Base-by-base conservation (phyloP, 768 basidiomycete species). In the Ramaria sp. region DNA sequence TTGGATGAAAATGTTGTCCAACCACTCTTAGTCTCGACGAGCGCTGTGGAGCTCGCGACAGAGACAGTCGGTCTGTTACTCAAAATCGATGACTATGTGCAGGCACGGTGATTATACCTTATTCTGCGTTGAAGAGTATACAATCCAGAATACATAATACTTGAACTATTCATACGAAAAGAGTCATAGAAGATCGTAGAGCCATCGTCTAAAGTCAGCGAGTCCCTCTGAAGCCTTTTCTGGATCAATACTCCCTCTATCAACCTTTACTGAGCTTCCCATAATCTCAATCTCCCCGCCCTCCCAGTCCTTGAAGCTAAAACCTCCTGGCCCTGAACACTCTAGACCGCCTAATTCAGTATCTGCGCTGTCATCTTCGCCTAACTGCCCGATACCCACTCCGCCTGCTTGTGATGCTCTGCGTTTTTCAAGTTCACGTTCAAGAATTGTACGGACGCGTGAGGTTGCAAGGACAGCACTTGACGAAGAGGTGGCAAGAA, bases 1-100 rank as follows among this genome's bases (percentile, higher is more conserved):
- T 65, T 95, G 30, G 95, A 97, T 66, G 96, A 99, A 68, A 91
- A 96, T 59, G 96, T 98, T 15, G 85, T 98, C 3, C 96, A 98
- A 67, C 96, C 94, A 30, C 72, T 99, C 56, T 72, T 98, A 47
- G 96, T 99, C 15, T 85, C 88, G 16, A 98, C 96, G 25, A 94
- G 90, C 60, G 96, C 96, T 9, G 74, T 98, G 53, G 95, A 99
- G 70, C 75, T 98, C 49, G 75, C 96, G 22, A 96, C 95, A 10
- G 96, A 99, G 72, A 98, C 96, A 1, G 95, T 98, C n/a, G 91
- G 93, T 60, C 70, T 99, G 62, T 69, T 99, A 64, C 69, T 99
- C 66, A 90, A 96, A 72, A 97, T 99, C 13, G 95, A 97, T 66
- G 95, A 92, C 63, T 92, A 62, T 59, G 62, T 55, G 2, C 53